Conservation (phyloP, 2,329 filamentous ascomycete species). For the Penicillium oxalicum region DNA sequence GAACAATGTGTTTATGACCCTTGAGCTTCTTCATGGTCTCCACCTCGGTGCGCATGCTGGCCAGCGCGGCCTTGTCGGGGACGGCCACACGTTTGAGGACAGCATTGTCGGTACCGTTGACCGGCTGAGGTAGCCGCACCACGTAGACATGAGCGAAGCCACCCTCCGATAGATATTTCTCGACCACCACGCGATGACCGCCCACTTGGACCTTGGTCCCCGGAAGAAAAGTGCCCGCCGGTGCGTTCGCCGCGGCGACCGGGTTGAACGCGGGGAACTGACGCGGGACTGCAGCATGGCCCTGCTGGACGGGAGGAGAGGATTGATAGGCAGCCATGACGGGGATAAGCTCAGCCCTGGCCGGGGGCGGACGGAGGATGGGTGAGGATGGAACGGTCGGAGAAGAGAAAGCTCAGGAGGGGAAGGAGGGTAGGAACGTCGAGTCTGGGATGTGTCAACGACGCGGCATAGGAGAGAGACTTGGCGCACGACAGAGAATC, state of each 20-base stretch:
- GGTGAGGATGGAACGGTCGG: conserved; percentile 4
- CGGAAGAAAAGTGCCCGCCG: conserved; percentile 82
- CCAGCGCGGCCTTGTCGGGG: conserved; percentile 88
- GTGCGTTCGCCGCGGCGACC: conserved; percentile 33
- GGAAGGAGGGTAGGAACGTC: conserved; percentile 5
- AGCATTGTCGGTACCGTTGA: conserved; percentile 72
- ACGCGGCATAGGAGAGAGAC: conserved; percentile 21
- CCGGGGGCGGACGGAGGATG: conserved; percentile 11
- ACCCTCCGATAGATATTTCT: conserved; percentile 95
- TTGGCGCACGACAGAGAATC: conserved; percentile 5
- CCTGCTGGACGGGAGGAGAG: conserved; percentile 24
- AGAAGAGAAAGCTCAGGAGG: conserved; percentile 4
- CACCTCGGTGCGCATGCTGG: conserved; percentile 95
- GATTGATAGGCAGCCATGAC: conserved; percentile 31
- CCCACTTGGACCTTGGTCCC: conserved; percentile 97
- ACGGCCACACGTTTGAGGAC: conserved; percentile 94
- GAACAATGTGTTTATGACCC: conserved; percentile 92
- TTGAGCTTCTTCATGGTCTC: conserved; percentile 99
- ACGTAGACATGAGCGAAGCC: conserved; percentile 98
- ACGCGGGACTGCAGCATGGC: conserved; percentile 26
- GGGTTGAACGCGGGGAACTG: conserved; percentile 31
- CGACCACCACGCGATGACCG: conserved; percentile 83
- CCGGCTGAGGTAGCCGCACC: conserved; percentile 71
- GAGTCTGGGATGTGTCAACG: conserved; percentile 13
- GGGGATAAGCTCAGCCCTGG: conserved; percentile 19